Base-by-base conservation (phyloP, 2,329 filamentous ascomycete genomes). In the Stagonosporopsis cucurbitacearum region DNA sequence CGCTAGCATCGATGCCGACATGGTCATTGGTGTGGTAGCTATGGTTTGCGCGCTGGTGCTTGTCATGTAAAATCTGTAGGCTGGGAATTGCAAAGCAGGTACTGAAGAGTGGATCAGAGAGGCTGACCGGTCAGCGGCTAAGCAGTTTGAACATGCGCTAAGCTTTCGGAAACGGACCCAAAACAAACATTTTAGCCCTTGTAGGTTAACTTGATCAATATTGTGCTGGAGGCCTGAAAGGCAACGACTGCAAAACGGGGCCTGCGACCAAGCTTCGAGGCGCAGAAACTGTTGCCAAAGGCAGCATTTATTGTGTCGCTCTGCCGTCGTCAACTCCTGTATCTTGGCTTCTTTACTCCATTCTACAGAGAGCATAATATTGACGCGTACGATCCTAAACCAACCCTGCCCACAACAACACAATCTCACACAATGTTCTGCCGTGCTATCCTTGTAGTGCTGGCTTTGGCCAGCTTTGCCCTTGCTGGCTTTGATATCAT, bases 11-110 rank as follows among this genome's bases (percentile, higher is more conserved):
- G 64, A 69, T 17, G 64, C 67, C 23, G 70, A 74, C 46, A 37
- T 78, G 23, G 55, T 59, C 33, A 62, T 64, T 51, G 76, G 75
- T 6, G 64, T 62, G 32, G 61, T 57, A 50, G 71, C 76, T 32
- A 56, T 62, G 39, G 32, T 48, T 48, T 39, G 52, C 40, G 46
- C 52, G 40, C 26, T 54, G 39, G 40, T 33, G 39, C 46, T 30
- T 33, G 46, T 55, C 46, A 55, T 46, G 40, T 41, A 36, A 46
- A 46, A 33, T 35, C 41, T 22, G 25, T 26, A n/a, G 53, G 53
- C 47, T 50, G 42, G 41, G 22, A 56, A 50, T 41, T 8, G 41
- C 35, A 36, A 56, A 36, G 23, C 42, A 46, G 28, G 30, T 50
- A 35, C 35, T 19, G 35, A 50, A 19, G 13, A 41, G 51, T 50